phyloP scores from a whole-genome alignment of 768 basidiomycete species.

The Fomitopsis serialis region DNA sequence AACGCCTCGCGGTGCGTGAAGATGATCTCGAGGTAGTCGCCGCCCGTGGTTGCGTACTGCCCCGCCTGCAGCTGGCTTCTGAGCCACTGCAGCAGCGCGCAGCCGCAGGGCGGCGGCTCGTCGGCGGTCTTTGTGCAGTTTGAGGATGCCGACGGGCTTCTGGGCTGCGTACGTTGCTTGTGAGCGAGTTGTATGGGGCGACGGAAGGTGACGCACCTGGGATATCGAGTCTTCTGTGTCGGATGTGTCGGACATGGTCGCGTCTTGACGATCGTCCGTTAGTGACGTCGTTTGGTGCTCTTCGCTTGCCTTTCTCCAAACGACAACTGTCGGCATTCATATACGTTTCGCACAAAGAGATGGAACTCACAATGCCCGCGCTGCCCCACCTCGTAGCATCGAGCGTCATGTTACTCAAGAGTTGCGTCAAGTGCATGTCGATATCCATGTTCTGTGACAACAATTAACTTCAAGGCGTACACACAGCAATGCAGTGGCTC shows the following conservation, averaged over 20 bases:
- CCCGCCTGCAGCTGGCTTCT: constrained; percentile 21
- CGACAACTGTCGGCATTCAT: constrained; percentile 1
- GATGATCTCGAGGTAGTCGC: constrained; percentile 73
- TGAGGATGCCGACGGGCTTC: constrained; percentile 11
- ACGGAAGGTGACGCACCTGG: constrained; percentile 14
- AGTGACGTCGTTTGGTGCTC: constrained; percentile 10
- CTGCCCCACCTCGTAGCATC: constrained; percentile 13
- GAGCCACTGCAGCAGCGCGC: constrained; percentile 27
- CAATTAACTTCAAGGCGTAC: not conserved
- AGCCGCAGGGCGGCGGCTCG: constrained; percentile 21
- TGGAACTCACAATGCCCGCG: constrained; percentile 16
- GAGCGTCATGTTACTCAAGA: constrained; percentile 18
- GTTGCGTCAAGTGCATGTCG: constrained; percentile 19
- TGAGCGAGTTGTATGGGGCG: not conserved
- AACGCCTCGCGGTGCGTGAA: constrained; percentile 74
- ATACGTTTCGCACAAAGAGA: not conserved
- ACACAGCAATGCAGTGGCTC: not conserved
- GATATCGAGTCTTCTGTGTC: constrained; percentile 22
- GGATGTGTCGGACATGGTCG: constrained; percentile 21
- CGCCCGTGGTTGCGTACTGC: constrained; percentile 50
- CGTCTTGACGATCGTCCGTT: constrained; percentile 12
- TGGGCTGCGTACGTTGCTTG: not conserved
- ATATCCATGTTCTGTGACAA: constrained; percentile 16
- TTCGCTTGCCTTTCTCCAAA: constrained; percentile 22
- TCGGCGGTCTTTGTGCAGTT: constrained; percentile 12